Evolutionary conservation across 2,329 filamentous ascomycete species (phyloP).

Genomic region (Setomelanomma holmii): DNA sequence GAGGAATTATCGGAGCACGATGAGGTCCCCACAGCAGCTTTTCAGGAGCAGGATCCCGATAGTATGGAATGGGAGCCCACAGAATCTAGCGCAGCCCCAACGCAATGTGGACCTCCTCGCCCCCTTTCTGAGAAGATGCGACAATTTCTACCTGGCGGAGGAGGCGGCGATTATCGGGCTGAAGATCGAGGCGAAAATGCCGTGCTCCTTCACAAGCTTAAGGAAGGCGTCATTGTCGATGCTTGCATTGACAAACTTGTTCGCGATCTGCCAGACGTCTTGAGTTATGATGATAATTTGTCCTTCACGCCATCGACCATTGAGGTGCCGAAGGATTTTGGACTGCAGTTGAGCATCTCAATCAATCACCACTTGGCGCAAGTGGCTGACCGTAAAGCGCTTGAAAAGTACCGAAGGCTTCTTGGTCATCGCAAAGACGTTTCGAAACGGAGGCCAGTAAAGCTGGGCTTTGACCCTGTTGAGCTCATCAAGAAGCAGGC

Average conservation of each 20-base stretch:
- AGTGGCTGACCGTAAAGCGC: slow-evolving; percentile 45
- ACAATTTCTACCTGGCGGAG: slow-evolving; percentile 35
- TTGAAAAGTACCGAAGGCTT: slow-evolving; percentile 48
- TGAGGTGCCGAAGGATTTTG: slow-evolving; percentile 48
- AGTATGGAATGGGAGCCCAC: slow-evolving; percentile 50
- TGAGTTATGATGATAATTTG: slow-evolving; percentile 42
- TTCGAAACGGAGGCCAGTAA: slow-evolving; percentile 39
- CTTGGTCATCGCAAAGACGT: slow-evolving; percentile 45
- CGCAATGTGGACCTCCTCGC: slow-evolving; percentile 39
- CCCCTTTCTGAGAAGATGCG: slow-evolving; percentile 39
- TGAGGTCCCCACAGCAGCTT: slow-evolving; percentile 14
- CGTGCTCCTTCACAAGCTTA: slow-evolving; percentile 42
- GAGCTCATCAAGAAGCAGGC: slow-evolving; percentile 50
- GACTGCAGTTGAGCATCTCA: slow-evolving; percentile 46
- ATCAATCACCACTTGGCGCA: slow-evolving; percentile 50
- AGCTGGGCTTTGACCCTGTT: slow-evolving; percentile 48
- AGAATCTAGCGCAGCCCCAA: slow-evolving; percentile 34
- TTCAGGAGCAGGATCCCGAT: slow-evolving; percentile 42
- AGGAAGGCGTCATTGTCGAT: slow-evolving; percentile 47
- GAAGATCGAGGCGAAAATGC: slow-evolving; percentile 34
- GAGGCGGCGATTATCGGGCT: slow-evolving; percentile 31
- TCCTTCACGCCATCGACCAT: slow-evolving; percentile 49
- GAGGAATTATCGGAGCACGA: slow-evolving; percentile 11
- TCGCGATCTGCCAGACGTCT: slow-evolving; percentile 42
- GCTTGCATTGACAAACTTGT: slow-evolving; percentile 48